phyloP scores from a whole-genome alignment of 169 alveolate genomes.

The Ichthyophthirius multifiliis region DNA sequence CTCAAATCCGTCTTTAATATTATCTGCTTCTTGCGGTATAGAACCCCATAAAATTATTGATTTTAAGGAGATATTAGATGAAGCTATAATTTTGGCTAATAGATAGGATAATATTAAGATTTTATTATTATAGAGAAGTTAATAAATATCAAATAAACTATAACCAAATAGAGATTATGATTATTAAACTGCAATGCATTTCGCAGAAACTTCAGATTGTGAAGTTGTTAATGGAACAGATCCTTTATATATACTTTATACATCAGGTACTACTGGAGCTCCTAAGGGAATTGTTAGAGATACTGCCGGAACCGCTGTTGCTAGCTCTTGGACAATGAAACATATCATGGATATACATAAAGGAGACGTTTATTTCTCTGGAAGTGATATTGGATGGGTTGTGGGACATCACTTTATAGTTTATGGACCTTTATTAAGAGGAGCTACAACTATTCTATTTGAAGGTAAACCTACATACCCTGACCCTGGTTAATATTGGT shows the following conservation, averaged over 20 bases:
- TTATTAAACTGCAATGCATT: slow-evolving; percentile 22
- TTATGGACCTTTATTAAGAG: slow-evolving; percentile 85
- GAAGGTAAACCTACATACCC: slow-evolving; percentile 89
- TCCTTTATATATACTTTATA: slow-evolving; percentile 63
- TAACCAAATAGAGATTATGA: slow-evolving; percentile 27
- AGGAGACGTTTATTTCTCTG: slow-evolving; percentile 76
- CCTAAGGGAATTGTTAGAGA: slow-evolving; percentile 89
- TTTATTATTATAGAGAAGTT: slow-evolving; percentile 51
- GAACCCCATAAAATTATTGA: slow-evolving; percentile 82
- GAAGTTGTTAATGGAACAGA: slow-evolving; percentile 56
- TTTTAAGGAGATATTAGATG: slow-evolving; percentile 72
- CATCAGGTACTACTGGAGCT: slow-evolving; percentile 88
- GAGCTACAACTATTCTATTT: slow-evolving; percentile 75
- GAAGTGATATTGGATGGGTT: slow-evolving; percentile 89
- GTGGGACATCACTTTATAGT: slow-evolving; percentile 86
- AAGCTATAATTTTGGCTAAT: slow-evolving; percentile 70
- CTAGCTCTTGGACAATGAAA: slow-evolving; percentile 72
- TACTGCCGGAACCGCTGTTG: slow-evolving; percentile 78
- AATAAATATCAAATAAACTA: neutral
- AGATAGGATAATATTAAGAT: slow-evolving; percentile 26
- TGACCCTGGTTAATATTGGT: slow-evolving; percentile 82
- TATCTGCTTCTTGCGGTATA: slow-evolving; percentile 86
- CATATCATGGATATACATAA: slow-evolving; percentile 62
- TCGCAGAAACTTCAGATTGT: slow-evolving; percentile 33
- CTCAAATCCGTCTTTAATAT: slow-evolving; percentile 71